phyloP scores from a whole-genome alignment of 495 filamentous ascomycete genomes.

The Daldinia childiae region DNA sequence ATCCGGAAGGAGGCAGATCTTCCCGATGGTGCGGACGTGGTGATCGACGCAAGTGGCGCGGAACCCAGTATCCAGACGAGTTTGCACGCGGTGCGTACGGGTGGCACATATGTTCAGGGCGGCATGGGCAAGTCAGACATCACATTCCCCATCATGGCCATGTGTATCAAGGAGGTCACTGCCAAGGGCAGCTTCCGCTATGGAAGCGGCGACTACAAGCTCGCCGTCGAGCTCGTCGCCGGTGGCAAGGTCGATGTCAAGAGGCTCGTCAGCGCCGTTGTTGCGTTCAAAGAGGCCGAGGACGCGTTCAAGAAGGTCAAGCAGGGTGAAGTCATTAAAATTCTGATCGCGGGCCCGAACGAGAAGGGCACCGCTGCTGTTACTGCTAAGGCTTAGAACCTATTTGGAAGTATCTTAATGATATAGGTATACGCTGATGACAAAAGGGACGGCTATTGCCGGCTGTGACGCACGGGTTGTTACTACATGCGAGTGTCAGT shows the following conservation, averaged over 20 bases:
- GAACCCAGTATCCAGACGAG: constrained; percentile 78
- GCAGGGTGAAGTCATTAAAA: constrained; percentile 84
- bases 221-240: constrained; percentile 75
- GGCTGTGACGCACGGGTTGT: neutral
- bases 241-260: constrained; percentile 73
- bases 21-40: constrained; percentile 72
- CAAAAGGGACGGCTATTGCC: neutral
- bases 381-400: constrained; percentile 3
- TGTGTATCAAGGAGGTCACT: constrained; percentile 83
- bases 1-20: constrained; percentile 59
- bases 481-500: neutral
- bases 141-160: constrained; percentile 80
- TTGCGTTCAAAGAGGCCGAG: constrained; percentile 77
- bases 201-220: constrained; percentile 79
- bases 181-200: constrained; percentile 86
- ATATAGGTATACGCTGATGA: neutral
- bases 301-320: constrained; percentile 81
- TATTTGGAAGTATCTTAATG: neutral
- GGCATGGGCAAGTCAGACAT: constrained; percentile 84
- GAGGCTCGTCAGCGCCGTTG: constrained; percentile 72
- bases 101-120: constrained; percentile 86
- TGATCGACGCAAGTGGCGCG: constrained; percentile 86
- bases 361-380: constrained; percentile 17
- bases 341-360: constrained; percentile 76
- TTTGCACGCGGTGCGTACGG: constrained; percentile 72